phyloP scores from a whole-genome alignment of 2,329 filamentous ascomycete species.

The Colletotrichum horii region DNA sequence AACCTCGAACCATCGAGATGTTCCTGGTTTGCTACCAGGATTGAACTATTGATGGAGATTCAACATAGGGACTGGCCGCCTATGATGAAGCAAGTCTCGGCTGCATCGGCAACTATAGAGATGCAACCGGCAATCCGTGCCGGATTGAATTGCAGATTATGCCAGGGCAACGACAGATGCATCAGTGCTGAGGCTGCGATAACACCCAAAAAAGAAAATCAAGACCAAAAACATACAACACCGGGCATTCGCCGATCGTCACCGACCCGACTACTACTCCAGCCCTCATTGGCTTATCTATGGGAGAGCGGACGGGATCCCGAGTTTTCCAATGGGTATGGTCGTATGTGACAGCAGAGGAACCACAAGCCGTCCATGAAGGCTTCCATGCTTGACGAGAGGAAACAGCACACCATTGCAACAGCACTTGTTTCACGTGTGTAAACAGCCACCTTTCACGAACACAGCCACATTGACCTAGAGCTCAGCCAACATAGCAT shows the following conservation, averaged over 20 bases:
- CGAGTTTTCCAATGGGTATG: neutral
- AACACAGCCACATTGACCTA: neutral
- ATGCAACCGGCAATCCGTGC: neutral
- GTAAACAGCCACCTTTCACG: neutral
- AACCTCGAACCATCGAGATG: neutral
- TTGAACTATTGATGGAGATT: neutral
- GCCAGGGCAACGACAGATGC: neutral
- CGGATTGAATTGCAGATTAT: neutral
- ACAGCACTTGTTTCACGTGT: neutral
- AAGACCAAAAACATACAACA: neutral
- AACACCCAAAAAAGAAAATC: neutral
- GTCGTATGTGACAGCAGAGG: rapidly evolving
- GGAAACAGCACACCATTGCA: neutral
- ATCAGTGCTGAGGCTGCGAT: neutral
- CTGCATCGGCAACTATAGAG: neutral
- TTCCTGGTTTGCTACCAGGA: neutral
- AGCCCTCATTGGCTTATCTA: neutral
- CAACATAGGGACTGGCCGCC: neutral
- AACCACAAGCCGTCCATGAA: neutral
- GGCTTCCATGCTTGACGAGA: neutral
- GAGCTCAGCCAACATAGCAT: neutral
- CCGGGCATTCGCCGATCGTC: neutral
- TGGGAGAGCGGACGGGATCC: neutral
- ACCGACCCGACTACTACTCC: neutral
- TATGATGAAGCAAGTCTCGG: neutral